Base-by-base conservation (phyloP, 805 yeast species). In the Saccharomycopsis microspora region DNA sequence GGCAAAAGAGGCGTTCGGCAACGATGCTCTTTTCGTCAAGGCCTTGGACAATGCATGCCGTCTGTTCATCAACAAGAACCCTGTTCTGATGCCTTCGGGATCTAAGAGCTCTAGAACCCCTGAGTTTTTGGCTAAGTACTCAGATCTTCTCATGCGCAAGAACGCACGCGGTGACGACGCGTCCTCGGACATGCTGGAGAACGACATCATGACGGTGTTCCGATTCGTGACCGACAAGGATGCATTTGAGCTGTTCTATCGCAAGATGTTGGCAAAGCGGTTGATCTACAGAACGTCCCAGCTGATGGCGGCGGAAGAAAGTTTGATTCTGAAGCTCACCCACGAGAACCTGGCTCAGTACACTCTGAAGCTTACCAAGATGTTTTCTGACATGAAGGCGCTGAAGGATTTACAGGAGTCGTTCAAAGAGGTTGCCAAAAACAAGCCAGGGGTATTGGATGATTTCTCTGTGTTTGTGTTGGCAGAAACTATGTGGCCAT, bases 351-450 rank as follows among this genome's bases (percentile, higher is more conserved):
- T 95, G 19, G 72, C 82, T 61, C 97, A 93, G 60, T 93, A 90
- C 63, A 89, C 97, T 1, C 82, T 86, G 47, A 90, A 89, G 63
- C 85, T 93, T 64, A 85, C 95, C 28, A 85, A 88, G 57, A 93
- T 93, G 99, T 89, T 93, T 63, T 85, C 83, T 61, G 98, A 93
- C 65, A 86, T 93, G 71, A 76, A 83, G 57, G 76, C 90, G 3
- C 85, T 96, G 0, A 78, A 77, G 52, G 90, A 86, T 48, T 70
- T 93, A 60, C 84, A 80, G 57, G 54, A 60, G n/a, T 64, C 68
- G 44, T 80, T 82, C 59, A 79, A 75, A 43, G 65, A 70, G 40
- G 64, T 66, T 47, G 62, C 60, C 32, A 57, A 56, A 7, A 56
- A 62, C 19, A 59, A 57, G 30, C 54, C 66, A 31, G 63, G 60